These are phyloP conservation scores for Patellifolia procumbens DNA, from an alignment of 179 eudicot species.

Conservation along the genomic window DNA sequence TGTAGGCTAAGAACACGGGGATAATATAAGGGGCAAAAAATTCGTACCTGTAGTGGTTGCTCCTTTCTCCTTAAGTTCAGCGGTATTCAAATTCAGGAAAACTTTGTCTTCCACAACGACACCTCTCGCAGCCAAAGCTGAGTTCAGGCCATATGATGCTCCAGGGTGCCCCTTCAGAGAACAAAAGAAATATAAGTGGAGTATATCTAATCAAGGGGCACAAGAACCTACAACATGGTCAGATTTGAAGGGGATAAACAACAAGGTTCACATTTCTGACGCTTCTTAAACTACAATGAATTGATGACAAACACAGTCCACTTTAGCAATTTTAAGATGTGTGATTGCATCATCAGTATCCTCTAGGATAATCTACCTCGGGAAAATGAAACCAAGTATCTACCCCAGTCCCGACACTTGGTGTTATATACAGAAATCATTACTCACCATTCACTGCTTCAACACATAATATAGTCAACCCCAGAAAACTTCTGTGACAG, in stretches of 20 bases:
- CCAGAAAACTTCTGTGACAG: not conserved
- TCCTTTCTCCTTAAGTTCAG: slow-evolving; percentile 17
- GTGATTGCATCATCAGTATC: not conserved
- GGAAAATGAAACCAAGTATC: not conserved
- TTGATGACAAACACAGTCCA: not conserved
- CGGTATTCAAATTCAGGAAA: slow-evolving; percentile 5
- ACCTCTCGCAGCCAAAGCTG: slow-evolving; percentile 21
- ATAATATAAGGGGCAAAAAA: not conserved
- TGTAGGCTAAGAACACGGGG: not conserved
- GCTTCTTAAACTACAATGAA: not conserved
- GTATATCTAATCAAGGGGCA: not conserved
- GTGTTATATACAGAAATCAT: not conserved
- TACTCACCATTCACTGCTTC: not conserved
- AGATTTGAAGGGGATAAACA: not conserved
- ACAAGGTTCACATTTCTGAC: not conserved
- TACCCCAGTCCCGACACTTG: not conserved
- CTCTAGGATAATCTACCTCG: not conserved
- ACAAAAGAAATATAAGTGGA: not conserved
- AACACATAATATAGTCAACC: not conserved
- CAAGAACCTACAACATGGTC: not conserved
- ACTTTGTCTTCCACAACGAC: slow-evolving; percentile 13
- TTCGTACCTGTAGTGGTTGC: slow-evolving; percentile 7
- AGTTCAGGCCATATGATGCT: slow-evolving; percentile 5
- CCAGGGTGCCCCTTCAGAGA: not conserved
- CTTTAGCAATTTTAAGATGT: not conserved